phyloP scores from a whole-genome alignment of 2,329 filamentous ascomycete species.

The Scleromitrula shiraiana region DNA sequence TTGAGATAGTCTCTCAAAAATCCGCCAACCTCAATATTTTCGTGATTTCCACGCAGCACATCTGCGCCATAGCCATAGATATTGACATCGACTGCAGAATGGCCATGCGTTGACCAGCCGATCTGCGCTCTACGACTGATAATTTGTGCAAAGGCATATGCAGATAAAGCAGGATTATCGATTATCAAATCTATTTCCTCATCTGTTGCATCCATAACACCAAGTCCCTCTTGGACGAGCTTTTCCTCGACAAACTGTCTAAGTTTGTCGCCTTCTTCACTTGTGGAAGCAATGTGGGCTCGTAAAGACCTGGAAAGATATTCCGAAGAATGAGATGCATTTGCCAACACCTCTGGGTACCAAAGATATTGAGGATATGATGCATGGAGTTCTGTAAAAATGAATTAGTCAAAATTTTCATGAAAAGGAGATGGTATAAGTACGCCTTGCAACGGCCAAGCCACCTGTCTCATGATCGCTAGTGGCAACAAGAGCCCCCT shows the following conservation, averaged over 20 bases:
- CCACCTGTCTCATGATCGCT: slow-evolving; percentile 97
- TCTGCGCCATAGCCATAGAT: slow-evolving; percentile 71
- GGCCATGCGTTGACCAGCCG: slow-evolving; percentile 91
- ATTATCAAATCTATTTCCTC: slow-evolving; percentile 64
- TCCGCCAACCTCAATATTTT: slow-evolving; percentile 85
- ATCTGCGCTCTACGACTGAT: slow-evolving; percentile 81
- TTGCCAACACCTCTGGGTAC: slow-evolving; percentile 75
- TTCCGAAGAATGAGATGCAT: slow-evolving; percentile 68
- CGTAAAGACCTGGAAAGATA: slow-evolving; percentile 57
- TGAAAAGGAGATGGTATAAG: slow-evolving; percentile 21
- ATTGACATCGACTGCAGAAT: slow-evolving; percentile 91
- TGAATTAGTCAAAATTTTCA: slow-evolving; percentile 1
- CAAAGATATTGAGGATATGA: slow-evolving; percentile 65
- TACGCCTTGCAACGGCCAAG: slow-evolving; percentile 70
- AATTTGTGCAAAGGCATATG: slow-evolving; percentile 67
- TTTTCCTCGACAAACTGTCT: slow-evolving; percentile 57
- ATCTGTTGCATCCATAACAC: slow-evolving; percentile 64
- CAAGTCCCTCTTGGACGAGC: slow-evolving; percentile 63
- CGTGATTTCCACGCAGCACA: slow-evolving; percentile 73
- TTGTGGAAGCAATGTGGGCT: slow-evolving; percentile 40
- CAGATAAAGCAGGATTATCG: slow-evolving; percentile 45
- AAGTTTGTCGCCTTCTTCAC: slow-evolving; percentile 31
- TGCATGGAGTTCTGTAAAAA: slow-evolving; percentile 43
- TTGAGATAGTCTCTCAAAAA: slow-evolving; percentile 75
- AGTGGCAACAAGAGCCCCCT: slow-evolving; percentile 78